Conservation (phyloP, 2,329 filamentous ascomycete genomes). For the Zopfia rhizophila region DNA sequence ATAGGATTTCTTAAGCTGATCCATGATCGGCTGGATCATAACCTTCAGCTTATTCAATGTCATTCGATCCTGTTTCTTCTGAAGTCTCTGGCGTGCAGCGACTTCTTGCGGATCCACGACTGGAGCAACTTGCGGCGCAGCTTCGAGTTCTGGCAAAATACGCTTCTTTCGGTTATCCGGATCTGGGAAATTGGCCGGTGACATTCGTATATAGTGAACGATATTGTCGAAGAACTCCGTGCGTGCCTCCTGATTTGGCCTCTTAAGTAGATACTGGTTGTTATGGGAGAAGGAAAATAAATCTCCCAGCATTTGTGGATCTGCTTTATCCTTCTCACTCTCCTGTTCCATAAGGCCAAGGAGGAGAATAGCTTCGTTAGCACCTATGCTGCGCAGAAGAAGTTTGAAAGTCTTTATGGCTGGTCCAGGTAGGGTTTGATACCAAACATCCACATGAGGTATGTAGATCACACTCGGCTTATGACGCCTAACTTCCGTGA, state of each 20-base stretch:
- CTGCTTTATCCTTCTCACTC: slow-evolving; percentile 65
- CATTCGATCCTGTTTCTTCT: slow-evolving; percentile 84
- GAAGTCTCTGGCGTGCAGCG: slow-evolving; percentile 81
- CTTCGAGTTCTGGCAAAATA: slow-evolving; percentile 79
- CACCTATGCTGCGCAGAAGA: slow-evolving; percentile 82
- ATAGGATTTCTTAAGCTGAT: slow-evolving; percentile 91
- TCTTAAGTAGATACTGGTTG: slow-evolving; percentile 76
- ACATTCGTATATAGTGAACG: slow-evolving; percentile 78
- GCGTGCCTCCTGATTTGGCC: slow-evolving; percentile 75
- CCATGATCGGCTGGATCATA: slow-evolving; percentile 92
- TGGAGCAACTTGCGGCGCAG: slow-evolving; percentile 66
- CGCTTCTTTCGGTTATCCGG: slow-evolving; percentile 87
- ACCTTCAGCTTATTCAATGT: slow-evolving; percentile 89
- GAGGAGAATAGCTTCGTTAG: slow-evolving; percentile 88
- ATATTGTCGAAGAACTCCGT: slow-evolving; percentile 82
- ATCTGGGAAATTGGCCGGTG: slow-evolving; percentile 87
- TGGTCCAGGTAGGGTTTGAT: slow-evolving; percentile 71
- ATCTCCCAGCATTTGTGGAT: slow-evolving; percentile 73
- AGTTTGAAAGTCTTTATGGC: slow-evolving; percentile 84
- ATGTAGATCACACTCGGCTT: slow-evolving; percentile 97
- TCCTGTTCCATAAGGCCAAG: slow-evolving; percentile 84
- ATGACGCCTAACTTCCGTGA: slow-evolving; percentile 91
- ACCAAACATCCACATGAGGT: slow-evolving; percentile 90
- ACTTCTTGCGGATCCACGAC: slow-evolving; percentile 68
- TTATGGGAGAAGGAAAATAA: slow-evolving; percentile 87